Evolutionary conservation across 78 protist genomes (phyloP).

Genomic region (Dictyostelium firmibasis): DNA sequence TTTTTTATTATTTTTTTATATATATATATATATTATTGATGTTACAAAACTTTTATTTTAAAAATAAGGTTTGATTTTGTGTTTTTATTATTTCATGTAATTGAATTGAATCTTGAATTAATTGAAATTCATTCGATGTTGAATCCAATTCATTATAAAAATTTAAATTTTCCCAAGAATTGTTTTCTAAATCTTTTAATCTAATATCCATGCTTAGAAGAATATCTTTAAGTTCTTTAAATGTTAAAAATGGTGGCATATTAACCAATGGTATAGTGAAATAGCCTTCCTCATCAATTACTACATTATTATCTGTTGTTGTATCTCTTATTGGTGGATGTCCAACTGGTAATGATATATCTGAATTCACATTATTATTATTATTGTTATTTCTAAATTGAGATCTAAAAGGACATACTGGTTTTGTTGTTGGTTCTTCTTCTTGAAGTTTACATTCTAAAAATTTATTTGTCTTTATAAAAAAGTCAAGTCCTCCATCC

Average conservation of each 20-base stretch:
- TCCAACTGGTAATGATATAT: not conserved
- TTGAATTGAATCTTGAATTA: not conserved
- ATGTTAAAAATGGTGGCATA: slow-evolving; percentile 24
- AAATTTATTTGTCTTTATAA: not conserved
- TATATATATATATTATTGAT: too few species aligned
- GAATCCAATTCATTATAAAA: not conserved
- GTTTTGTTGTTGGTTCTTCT: not conserved
- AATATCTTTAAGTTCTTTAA: not conserved
- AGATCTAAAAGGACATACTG: not conserved
- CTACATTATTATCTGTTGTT: not conserved
- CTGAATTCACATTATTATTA: not conserved
- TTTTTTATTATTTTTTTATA: not conserved
- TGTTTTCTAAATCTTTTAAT: not conserved
- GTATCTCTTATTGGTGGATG: not conserved
- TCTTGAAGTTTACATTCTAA: not conserved
- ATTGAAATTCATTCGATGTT: not conserved
- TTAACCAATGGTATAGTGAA: not conserved
- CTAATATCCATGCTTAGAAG: not conserved
- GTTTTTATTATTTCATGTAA: not conserved
- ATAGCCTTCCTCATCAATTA: not conserved
- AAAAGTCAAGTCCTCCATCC: not conserved
- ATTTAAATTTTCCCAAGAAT: not conserved
- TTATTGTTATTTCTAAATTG: not conserved
- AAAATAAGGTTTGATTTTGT: not conserved
- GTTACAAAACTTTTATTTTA: not conserved